Evolutionary conservation across 768 basidiomycete species (phyloP), one percentile per base, ranked within the genome.

Genomic region (Hortiboletus campestris): DNA sequence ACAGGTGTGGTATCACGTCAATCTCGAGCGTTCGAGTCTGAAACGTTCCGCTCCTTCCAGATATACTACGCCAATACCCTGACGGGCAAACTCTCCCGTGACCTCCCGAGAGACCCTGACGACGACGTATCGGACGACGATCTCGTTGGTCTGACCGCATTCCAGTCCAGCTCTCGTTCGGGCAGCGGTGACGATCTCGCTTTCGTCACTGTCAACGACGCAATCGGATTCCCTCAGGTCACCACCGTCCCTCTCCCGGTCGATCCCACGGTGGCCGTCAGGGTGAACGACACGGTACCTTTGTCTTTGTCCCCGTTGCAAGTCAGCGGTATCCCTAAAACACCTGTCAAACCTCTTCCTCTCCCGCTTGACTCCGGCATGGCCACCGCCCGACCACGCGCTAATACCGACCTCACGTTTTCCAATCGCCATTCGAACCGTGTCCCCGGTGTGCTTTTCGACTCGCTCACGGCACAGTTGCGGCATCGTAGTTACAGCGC

Each of bases 1-100:
- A 56, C 90, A 91, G 82, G 93, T 94, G 63, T 60, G 77, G 71
- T 55, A 34, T 31, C 47, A 19, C 53, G 52, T 56, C 54, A 39
- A 5, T 32, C 22, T 20, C 17, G 11, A 41, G 10, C 31, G 48
- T 62, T 25, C 34, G 36, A 25, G 10, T 31, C 20, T 32, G 32
- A 28, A 57, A 35, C 14, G 14, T 20, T 5, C 11, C 14, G 14
- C n/a, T 5, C 14, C 3, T 22, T 31, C 36, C 51, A 97, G 94
- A 93, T 98, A 66, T 95, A 85, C 76, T 98, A 97, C 74, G 84
- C 89, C 60, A 98, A 98, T 66, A 91, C 91, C 3, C 74, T 88
- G 63, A 92, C 89, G 0, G 89, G 89, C 22, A 81, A 86, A 64
- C 83, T 82, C 25, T 85, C 93, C 19, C 81, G 86, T 61, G 91